Evolutionary conservation across 208 protist genomes (phyloP).

Genomic region (Strigomonas culicis): DNA sequence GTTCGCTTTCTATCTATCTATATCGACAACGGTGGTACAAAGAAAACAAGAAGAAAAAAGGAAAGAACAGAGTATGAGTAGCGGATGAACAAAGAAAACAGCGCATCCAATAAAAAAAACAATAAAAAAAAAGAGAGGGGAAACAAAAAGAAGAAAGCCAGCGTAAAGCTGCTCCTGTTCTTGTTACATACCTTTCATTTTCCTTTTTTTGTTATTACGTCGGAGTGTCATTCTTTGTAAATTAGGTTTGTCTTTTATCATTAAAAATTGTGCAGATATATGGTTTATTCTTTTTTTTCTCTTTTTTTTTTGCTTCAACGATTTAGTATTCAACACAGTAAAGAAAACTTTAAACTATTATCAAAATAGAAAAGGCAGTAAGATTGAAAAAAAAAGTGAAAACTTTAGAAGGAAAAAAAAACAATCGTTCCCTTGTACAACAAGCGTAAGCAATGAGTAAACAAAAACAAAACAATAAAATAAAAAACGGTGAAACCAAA

Average conservation of each 20-base stretch:
- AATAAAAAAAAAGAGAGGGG: too few species aligned
- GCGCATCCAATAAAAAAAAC: not conserved
- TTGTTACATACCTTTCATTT: too few species aligned
- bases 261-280: not conserved
- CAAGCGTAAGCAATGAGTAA: not conserved
- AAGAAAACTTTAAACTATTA: not conserved
- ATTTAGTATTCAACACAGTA: not conserved
- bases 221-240: not conserved
- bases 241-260: conserved; percentile 9
- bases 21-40: too few species aligned
- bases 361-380: not conserved
- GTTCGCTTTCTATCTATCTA: too few species aligned
- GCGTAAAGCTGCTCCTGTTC: too few species aligned
- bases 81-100: not conserved
- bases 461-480: conserved; percentile 9
- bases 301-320: not conserved
- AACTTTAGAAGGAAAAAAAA: not conserved
- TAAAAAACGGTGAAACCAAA: conserved; percentile 14
- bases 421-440: not conserved
- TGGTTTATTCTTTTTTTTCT: conserved; percentile 1
- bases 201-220: conserved; percentile 1
- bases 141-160: too few species aligned
- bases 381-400: not conserved
- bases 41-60: not conserved
- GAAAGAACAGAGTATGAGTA: not conserved